phyloP scores from a whole-genome alignment of 495 filamentous ascomycete genomes.

The Xylaria curta region DNA sequence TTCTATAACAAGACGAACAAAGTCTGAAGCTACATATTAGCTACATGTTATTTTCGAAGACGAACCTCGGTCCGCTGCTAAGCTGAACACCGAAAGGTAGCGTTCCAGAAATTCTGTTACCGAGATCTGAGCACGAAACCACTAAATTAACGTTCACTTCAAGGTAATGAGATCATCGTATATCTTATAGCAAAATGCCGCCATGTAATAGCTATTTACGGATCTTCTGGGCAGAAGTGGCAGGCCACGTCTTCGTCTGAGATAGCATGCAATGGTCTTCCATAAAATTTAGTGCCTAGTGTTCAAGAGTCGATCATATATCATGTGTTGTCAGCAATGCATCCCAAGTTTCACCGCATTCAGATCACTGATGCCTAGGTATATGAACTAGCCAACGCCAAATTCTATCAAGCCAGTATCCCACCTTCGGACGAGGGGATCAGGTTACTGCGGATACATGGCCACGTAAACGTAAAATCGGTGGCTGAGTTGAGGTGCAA shows the following conservation, averaged over 20 bases:
- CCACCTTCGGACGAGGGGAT: neutral
- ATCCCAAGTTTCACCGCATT: neutral
- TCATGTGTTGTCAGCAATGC: neutral
- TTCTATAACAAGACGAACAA: neutral
- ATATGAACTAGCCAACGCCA: neutral
- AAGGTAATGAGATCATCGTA: neutral
- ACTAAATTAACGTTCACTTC: neutral
- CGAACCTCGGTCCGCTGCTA: neutral
- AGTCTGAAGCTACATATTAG: neutral
- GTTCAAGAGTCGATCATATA: neutral
- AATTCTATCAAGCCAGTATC: neutral
- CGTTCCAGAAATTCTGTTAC: neutral
- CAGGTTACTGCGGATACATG: neutral
- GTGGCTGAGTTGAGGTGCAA: constrained; percentile 22
- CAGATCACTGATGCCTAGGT: too few species aligned
- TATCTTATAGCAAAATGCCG: neutral
- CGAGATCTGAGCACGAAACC: neutral
- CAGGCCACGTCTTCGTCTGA: neutral
- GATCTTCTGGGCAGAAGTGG: neutral
- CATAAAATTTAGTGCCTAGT: neutral
- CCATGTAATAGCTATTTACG: neutral
- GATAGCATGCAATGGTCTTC: neutral
- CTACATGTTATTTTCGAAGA: neutral
- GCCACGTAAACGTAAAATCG: neutral
- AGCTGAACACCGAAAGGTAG: neutral